Base-by-base conservation (phyloP, 2,329 filamentous ascomycete species). In the Verticillium isaacii region DNA sequence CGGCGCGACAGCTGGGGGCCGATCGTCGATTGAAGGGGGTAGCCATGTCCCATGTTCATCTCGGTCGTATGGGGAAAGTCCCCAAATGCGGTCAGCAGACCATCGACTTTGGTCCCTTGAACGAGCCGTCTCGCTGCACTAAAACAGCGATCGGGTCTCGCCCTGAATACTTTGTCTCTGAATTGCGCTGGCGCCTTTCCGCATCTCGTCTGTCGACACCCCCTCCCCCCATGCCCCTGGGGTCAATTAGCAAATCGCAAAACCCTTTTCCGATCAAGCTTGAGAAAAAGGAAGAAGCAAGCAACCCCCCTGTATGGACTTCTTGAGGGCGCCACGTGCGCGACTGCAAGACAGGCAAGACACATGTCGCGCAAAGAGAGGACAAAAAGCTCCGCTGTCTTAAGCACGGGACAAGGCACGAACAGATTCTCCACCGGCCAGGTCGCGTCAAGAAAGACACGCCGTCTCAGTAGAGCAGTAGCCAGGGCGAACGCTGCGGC, bases 31-130 rank as follows among this genome's bases (percentile, higher is more conserved):
- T 37, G 14, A 37, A 36, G 14, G 32, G 57, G 57, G 29, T 39
- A 19, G 23, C 57, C 57, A 32, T 50, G 57, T 58, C 45, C 57
- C 45, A 41, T 39, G 37, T 41, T 58, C 57, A 58, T 58, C 50
- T 58, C 57, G 57, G 57, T 41, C 36, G 15, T 32, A 41, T 58
- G 37, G 37, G 37, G 39, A 41, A 19, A 41, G 45, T 5, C 23
- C 9, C 9, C 11, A 25, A 32, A 29, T 32, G 2, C 12, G 14
- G 36, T 52, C 34, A 19, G 15, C 37, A 52, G 23, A 23, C 45
- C 45, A 52, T 52, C 45, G 45, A 25, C 19, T 52, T 52, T 52
- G 19, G 17, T 19, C 45, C 45, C 45, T 52, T 23, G n/a, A 25
- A 36, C 14, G 34, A 9, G 19, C 45, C 19, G 45, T 19, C n/a